Base-by-base conservation (phyloP, 306 rosid species). In the Luffa aegyptiaca region DNA sequence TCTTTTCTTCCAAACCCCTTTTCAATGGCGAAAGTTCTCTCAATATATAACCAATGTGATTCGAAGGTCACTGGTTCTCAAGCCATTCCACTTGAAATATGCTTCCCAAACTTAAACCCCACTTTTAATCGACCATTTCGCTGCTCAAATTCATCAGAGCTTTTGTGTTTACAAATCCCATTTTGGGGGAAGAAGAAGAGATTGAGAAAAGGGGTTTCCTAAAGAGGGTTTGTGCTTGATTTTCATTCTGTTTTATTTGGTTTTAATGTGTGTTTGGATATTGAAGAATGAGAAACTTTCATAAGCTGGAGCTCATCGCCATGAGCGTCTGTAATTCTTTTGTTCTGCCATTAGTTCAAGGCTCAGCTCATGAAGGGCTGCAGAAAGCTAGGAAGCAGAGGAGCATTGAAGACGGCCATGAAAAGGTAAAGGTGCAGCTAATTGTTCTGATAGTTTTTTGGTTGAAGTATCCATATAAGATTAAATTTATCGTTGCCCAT, bases 261-360 rank as follows among this genome's bases (percentile, higher is more conserved):
- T 61, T 36, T 81, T 49, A 1, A 68, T 68, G 52, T 31, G 46
- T 3, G 53, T 42, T 14, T 33, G 20, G 49, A 58, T 6, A n/a
- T 18, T 72, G 80, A 79, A 88, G 83, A 92, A 93, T 92, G 98
- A 81, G 81, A 56, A 80, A 56, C 51, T 80, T 62, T 77, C 82
- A 46, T 78, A 83, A 71, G 51, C 66, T 78, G 33, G 66, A 85
- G 45, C 33, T 79, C 82, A 48, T 86, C 48, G 41, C 79, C 12
- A 37, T 87, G 39, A 78, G 41, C 52, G 8, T 61, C 7, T 84
- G 82, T 82, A 45, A 62, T 86, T 76, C 81, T 83, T 57, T 78
- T 90, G 61, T 87, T 80, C 85, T 88, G 16, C 92, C 91, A 55
- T 88, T 86, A 71, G 89, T 84, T 74, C n/a, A 81, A 53, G 85